These are phyloP conservation scores for Musa beccarii DNA, from an alignment of 176 grass and related monocot species.

Conservation along the genomic window DNA sequence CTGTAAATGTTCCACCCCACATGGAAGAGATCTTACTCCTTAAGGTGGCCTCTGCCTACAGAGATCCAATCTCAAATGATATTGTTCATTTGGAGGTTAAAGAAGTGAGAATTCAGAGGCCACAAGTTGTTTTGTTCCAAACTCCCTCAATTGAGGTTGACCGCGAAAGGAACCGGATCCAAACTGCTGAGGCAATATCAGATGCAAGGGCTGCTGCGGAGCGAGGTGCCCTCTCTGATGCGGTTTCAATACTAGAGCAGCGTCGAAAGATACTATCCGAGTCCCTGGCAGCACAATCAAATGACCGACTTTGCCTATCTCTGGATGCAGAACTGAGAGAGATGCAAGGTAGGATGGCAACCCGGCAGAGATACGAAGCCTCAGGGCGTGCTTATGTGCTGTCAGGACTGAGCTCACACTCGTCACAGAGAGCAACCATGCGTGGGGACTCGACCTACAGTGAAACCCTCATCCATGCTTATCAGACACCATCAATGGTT, in stretches of 20 bases:
- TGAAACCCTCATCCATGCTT: slow-evolving; percentile 20
- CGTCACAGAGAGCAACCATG: slow-evolving; percentile 42
- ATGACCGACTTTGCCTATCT: slow-evolving; percentile 15
- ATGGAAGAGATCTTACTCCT: slow-evolving; percentile 35
- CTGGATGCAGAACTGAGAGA: slow-evolving; percentile 41
- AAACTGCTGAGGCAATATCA: slow-evolving; percentile 32
- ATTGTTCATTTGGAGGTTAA: slow-evolving; percentile 32
- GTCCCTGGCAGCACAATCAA: background rate
- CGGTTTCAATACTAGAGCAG: slow-evolving; percentile 23
- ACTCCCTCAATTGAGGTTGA: slow-evolving; percentile 53
- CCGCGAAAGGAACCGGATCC: slow-evolving; percentile 31
- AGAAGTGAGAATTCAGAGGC: slow-evolving; percentile 42
- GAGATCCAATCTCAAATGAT: slow-evolving; percentile 37
- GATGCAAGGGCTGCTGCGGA: slow-evolving; percentile 27
- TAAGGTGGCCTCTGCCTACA: slow-evolving; percentile 35
- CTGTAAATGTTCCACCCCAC: slow-evolving; percentile 30
- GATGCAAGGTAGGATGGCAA: slow-evolving; percentile 41
- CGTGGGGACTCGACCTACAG: slow-evolving; percentile 34
- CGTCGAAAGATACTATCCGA: slow-evolving; percentile 6
- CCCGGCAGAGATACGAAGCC: slow-evolving; percentile 22
- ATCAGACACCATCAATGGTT: slow-evolving; percentile 46
- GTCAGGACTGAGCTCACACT: slow-evolving; percentile 40
- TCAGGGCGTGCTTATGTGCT: slow-evolving; percentile 45
- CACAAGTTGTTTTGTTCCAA: slow-evolving; percentile 18
- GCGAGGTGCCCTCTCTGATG: slow-evolving; percentile 9